These are phyloP conservation scores for Trypanosoma brucei DNA, from an alignment of 208 protist species.

Conservation along the genomic window DNA sequence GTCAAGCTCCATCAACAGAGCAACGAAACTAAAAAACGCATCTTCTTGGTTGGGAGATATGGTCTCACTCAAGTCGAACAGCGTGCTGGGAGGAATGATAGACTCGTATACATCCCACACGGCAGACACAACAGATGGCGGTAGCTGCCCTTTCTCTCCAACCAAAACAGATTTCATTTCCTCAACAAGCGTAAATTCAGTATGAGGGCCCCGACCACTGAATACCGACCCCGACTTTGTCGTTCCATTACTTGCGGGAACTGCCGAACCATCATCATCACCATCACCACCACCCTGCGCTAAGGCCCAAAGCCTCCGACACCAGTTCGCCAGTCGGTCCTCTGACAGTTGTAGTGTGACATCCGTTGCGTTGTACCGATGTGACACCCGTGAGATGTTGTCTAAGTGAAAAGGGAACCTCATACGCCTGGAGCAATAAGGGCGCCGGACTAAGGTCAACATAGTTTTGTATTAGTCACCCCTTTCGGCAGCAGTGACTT, in stretches of 20 bases:
- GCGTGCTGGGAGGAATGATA: constrained; percentile 40
- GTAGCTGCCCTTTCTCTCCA: constrained; percentile 42
- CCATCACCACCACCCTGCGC: constrained; percentile 8
- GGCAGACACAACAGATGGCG: constrained; percentile 47
- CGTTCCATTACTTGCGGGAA: no score
- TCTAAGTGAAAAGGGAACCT: background rate
- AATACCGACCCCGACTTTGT: no score
- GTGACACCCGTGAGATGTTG: background rate
- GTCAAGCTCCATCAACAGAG: constrained; percentile 49
- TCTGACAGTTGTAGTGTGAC: constrained; percentile 24
- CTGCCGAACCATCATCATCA: no score
- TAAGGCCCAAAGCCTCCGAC: constrained; percentile 60
- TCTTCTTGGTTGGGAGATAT: constrained; percentile 22
- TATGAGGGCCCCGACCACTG: background rate
- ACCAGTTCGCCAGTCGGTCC: constrained; percentile 65
- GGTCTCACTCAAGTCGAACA: constrained; percentile 24
- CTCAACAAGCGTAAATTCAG: constrained; percentile 13
- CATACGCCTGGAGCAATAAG: background rate
- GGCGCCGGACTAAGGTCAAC: no score
- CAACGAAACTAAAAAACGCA: constrained; percentile 58
- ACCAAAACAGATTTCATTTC: constrained; percentile 35
- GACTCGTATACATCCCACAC: constrained; percentile 68
- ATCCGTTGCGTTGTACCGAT: constrained; percentile 7
- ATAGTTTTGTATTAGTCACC: no score
- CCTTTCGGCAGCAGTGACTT: no score